Evolutionary conservation across 495 filamentous ascomycete species (phyloP), one percentile per base, ranked within the genome.

Genomic region (Penicillium steckii): DNA sequence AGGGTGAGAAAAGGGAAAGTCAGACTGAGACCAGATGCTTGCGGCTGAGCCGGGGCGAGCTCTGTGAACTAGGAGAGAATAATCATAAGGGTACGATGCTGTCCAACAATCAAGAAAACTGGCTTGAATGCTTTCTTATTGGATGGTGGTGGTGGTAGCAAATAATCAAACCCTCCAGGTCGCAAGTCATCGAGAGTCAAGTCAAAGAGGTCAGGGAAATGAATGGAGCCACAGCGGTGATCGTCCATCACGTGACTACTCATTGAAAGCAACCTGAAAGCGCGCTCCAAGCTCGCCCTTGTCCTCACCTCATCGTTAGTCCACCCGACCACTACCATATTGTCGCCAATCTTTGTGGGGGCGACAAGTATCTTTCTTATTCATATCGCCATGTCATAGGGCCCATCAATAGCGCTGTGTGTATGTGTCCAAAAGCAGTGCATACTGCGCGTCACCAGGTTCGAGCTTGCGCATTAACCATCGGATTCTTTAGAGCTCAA

Each of bases 341-440:
- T 50, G 44, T 52, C 33, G 35, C 50, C 18, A 23, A 19, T 35
- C 33, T 15, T n/a, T 26, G 38, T 10, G 19, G 27, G 18, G 18
- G 35, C 33, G 24, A 40, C 41, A 15, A 26, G 19, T 9, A 19
- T 37, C n/a, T 59, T 45, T 32, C 32, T 61, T 42, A 0, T 38
- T 45, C 35, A 26, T 17, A 33, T 27, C 56, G 63, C 56, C 46
- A 66, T 66, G 63, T 45, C 50, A 29, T 61, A 58, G 46, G 49
- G 41, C 47, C 41, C 9, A 29, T 26, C 37, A 19, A 22, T 30
- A 38, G 60, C 57, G 56, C 49, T 23, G 52, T 63, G 54, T 63
- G 60, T 57, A 63, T 51, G 45, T 49, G 54, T 55, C 37, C 50
- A 32, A 30, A 43, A 64, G 48, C 59, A 48, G 56, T 60, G 37